Base-by-base conservation (phyloP, 257 asterid genomes). In the Cordia subcordata region DNA sequence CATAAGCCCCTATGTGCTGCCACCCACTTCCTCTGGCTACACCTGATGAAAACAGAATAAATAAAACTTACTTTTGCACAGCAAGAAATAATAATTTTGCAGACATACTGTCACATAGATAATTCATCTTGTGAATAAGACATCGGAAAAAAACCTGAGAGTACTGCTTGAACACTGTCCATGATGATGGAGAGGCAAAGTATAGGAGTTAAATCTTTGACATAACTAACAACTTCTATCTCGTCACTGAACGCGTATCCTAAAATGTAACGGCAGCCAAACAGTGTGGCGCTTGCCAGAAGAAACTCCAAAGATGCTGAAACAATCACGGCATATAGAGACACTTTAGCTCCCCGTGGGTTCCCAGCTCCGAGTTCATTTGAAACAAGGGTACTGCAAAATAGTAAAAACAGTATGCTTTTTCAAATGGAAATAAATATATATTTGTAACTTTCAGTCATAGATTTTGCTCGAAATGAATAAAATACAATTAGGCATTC, bases 21-120 rank as follows among this genome's bases (percentile, higher is more conserved):
- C 90, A 80, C 32, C 94, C 90, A 5, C 85, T 64, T 46, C 94
- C 90, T 77, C 90, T 78, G 5, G 84, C 84, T 38, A 82, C 79
- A 33, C 90, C 94, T 79, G 16, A 27, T 11, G 32, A 14, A 32
- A 19, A 21, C 35, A 39, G 5, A 0, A 1, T 14, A 21, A 40
- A 38, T 8, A 21, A 16, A 27, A 5, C 4, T 9, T n/a, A n/a
- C n/a, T n/a, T n/a, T n/a, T n/a, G n/a, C n/a, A n/a, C n/a, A n/a
- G n/a, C n/a, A n/a, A n/a, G n/a, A n/a, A n/a, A n/a, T n/a, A n/a
- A n/a, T n/a, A n/a, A n/a, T n/a, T n/a, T n/a, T n/a, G n/a, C n/a
- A n/a, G n/a, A n/a, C n/a, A n/a, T n/a, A n/a, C n/a, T n/a, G n/a
- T n/a, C n/a, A n/a, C 33, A 1, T 12, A 17, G 8, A 8, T 57